Evolutionary conservation across 352 stramenopile species (phyloP).

Genomic region (Aphanomyces astaci): DNA sequence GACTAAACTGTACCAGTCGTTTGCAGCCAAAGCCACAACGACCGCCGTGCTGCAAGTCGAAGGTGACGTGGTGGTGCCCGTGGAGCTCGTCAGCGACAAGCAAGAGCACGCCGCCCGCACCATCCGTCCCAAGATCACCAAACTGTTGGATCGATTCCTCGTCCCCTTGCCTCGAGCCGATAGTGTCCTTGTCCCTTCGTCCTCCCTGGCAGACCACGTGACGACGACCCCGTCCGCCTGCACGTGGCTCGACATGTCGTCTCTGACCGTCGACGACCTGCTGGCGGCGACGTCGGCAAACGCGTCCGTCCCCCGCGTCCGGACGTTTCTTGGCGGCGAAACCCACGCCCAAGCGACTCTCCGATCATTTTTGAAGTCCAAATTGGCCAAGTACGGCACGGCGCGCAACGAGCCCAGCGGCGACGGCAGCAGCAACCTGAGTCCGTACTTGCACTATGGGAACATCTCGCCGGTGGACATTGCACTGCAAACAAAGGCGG

Average conservation of each 20-base stretch:
- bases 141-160: slow-evolving; percentile 84
- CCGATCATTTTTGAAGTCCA: slow-evolving; percentile 84
- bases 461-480: slow-evolving; percentile 70
- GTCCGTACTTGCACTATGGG: slow-evolving; percentile 92
- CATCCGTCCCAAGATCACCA: slow-evolving; percentile 95
- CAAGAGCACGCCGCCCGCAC: slow-evolving; percentile 97
- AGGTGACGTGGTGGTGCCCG: slow-evolving; percentile 96
- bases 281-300: slow-evolving; percentile 40
- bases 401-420: slow-evolving; percentile 95
- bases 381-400: slow-evolving; percentile 56
- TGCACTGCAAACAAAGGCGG: slow-evolving; percentile 31
- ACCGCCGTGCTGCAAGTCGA: slow-evolving; percentile 89
- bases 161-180: slow-evolving; percentile 38
- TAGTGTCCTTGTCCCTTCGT: too few relatives aligned
- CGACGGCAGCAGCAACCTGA: slow-evolving; percentile 86
- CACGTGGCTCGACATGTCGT: slow-evolving; percentile 45
- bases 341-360: slow-evolving; percentile 48
- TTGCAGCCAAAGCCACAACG: slow-evolving; percentile 33
- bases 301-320: slow-evolving; percentile 43
- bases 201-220: too few relatives aligned
- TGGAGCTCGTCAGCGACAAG: slow-evolving; percentile 87
- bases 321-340: slow-evolving; percentile 64
- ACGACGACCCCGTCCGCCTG: too few relatives aligned
- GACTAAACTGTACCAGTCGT: slow-evolving; percentile 35
- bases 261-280: slow-evolving; percentile 30